Evolutionary conservation across 1,139 yeast species (phyloP), one percentile per base, ranked within the genome.

Genomic region (Zygosaccharomyces sapae): DNA sequence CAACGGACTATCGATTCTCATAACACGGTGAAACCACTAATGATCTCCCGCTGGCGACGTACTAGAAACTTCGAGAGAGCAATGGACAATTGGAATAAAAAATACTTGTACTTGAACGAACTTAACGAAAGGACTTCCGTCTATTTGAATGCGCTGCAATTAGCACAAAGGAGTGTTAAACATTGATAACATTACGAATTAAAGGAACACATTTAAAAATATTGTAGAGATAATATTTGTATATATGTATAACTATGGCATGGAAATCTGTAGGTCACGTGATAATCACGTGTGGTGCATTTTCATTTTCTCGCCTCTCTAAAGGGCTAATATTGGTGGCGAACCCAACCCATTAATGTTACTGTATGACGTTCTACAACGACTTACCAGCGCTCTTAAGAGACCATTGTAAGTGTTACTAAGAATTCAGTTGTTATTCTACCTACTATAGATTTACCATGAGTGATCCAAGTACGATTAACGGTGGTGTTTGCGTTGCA

Each of bases 401-500:
- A n/a, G 19, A 4, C 18, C 8, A 13, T 13, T 31, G 9, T 13
- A 6, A 31, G 34, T 3, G 19, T 9, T 12, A 12, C 18, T 10
- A 12, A 31, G 9, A 6, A 2, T 12, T 8, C 18, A 13, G 18
- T 31, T 31, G 18, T 13, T 13, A 31, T 3, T 13, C 13, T 8
- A 8, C 7, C 34, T 10, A 9, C 13, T 27, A 19, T 8, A 10
- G 13, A 3, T 29, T 16, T 38, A 33, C 16, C 25, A 75, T 75
- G 79, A 74, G 79, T 31, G 80, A 76, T 63, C 81, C 81, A 60
- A 75, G 79, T 60, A 73, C 80, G 35, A 68, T 75, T 52, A 76
- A 76, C 52, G 80, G 96, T 70, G 98, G 99, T 70, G 79, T 96
- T 51, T 96, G 96, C 51, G 95, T 94, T 36, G 98, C 98, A 57